A percentile compares a stretch with the other conserved stretches of the same genome.
These are phyloP conservation scores for Leucaena leucocephala DNA, from an alignment of 306 rosid species.

Conservation along the genomic window DNA sequence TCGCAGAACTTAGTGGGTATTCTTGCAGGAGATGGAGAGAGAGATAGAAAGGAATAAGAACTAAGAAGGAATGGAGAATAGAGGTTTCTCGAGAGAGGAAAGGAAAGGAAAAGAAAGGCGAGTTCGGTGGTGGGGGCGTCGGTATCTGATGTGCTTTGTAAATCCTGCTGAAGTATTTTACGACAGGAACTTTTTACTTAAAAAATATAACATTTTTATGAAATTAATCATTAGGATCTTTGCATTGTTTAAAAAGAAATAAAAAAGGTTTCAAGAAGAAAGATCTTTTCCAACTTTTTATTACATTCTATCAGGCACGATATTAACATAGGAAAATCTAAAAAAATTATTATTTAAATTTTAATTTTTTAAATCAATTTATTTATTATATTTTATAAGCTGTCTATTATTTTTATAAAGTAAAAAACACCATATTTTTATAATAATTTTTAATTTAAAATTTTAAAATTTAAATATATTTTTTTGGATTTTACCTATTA, in stretches of 20 bases:
- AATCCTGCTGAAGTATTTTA: neutral
- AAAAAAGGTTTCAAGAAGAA: neutral
- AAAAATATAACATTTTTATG: neutral
- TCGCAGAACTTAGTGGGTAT: slow-evolving; percentile 19
- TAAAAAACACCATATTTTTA: too few species aligned
- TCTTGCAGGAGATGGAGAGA: neutral
- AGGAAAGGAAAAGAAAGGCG: neutral
- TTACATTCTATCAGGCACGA: too few species aligned
- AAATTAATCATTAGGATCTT: neutral
- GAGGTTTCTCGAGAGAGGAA: slow-evolving; percentile 29
- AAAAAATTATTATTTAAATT: too few species aligned
- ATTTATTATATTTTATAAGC: too few species aligned
- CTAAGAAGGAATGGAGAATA: neutral
- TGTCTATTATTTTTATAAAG: neutral
- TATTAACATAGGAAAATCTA: too few species aligned
- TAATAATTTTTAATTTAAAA: neutral
- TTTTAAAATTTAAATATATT: neutral
- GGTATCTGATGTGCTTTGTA: slow-evolving; percentile 28
- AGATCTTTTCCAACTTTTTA: too few species aligned
- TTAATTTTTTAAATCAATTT: too few species aligned
- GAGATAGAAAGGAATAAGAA: neutral
- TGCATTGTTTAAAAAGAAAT: neutral
- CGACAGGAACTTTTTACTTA: neutral
- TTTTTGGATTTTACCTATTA: neutral
- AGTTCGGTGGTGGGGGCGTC: slow-evolving; percentile 4